Conservation (phyloP, 2,329 filamentous ascomycete species). For the Cercospora zeae-maydis region DNA sequence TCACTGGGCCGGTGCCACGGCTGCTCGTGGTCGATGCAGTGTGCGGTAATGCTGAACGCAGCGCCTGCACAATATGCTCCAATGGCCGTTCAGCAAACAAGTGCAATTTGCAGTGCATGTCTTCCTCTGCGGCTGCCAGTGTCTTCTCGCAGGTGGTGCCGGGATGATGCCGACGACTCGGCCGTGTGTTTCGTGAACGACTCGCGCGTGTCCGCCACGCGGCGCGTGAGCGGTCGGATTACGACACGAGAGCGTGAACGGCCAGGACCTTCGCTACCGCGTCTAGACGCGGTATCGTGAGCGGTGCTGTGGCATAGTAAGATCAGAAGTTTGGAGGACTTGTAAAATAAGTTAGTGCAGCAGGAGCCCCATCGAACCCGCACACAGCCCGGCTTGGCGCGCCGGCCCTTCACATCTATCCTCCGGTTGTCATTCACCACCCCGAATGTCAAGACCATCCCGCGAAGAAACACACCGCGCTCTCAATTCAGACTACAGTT, state of each 20-base stretch:
- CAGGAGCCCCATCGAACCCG: neutral
- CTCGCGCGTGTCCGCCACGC: neutral
- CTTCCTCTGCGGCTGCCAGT: neutral
- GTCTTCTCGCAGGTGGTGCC: neutral
- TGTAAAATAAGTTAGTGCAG: too few relatives aligned
- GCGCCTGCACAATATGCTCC: neutral
- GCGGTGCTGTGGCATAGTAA: neutral
- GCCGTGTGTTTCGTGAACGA: conserved; percentile 2
- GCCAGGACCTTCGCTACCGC: neutral
- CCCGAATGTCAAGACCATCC: neutral
- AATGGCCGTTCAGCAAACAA: neutral
- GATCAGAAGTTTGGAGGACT: neutral
- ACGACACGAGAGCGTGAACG: neutral
- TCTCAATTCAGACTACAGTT: too few relatives aligned
- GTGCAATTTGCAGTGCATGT: neutral
- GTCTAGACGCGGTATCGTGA: neutral
- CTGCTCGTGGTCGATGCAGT: neutral
- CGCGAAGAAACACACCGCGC: too few relatives aligned
- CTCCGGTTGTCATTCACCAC: neutral
- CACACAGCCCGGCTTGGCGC: neutral
- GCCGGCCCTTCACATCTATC: neutral
- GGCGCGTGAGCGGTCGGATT: neutral
- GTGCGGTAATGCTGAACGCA: neutral
- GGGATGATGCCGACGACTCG: conserved; percentile 5
- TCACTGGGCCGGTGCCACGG: neutral